Percentiles rank a stretch among this genome's conserved stretches.
These are phyloP conservation scores for Pyrrhoderma lamaoense DNA, from an alignment of 1,284 basidiomycete genomes.

Conservation along the genomic window DNA sequence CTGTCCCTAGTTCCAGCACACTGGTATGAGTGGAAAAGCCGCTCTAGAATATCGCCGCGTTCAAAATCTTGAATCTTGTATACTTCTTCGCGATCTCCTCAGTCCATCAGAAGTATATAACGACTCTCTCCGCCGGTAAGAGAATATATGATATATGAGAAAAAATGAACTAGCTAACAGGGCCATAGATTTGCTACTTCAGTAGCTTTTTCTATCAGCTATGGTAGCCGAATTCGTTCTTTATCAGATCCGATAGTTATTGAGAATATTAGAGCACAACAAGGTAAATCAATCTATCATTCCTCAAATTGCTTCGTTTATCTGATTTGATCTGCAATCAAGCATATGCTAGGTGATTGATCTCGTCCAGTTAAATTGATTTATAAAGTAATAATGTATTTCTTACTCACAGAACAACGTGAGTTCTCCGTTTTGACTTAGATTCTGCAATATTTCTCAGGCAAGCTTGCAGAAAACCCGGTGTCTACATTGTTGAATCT, in stretches of 20 bases:
- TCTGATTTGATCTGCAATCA: background rate
- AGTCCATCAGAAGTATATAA: background rate
- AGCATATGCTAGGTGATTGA: too few species aligned
- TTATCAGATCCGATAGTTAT: conserved; percentile 27
- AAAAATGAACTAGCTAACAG: background rate
- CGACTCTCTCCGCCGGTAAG: background rate
- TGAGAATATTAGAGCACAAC: conserved; percentile 10
- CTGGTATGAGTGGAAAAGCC: conserved; percentile 1
- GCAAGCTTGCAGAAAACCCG: background rate
- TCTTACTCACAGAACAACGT: conserved; percentile 2
- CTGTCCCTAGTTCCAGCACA: conserved; percentile 4
- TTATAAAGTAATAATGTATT: too few species aligned
- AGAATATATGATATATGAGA: background rate
- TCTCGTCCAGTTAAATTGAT: too few species aligned
- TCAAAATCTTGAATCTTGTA: conserved; percentile 4
- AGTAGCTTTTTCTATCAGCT: conserved; percentile 27
- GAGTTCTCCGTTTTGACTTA: background rate
- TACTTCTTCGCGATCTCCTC: conserved; percentile 7
- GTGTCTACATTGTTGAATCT: conserved; percentile 9
- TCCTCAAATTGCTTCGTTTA: background rate
- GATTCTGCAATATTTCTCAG: background rate
- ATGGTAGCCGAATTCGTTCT: conserved; percentile 27
- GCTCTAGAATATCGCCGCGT: background rate
- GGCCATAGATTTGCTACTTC: conserved; percentile 27
- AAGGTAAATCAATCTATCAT: background rate